Percentiles rank a stretch among this genome's conserved stretches.
phyloP scores from a whole-genome alignment of 2,329 filamentous ascomycete species.

The Sporothrix phasma region DNA sequence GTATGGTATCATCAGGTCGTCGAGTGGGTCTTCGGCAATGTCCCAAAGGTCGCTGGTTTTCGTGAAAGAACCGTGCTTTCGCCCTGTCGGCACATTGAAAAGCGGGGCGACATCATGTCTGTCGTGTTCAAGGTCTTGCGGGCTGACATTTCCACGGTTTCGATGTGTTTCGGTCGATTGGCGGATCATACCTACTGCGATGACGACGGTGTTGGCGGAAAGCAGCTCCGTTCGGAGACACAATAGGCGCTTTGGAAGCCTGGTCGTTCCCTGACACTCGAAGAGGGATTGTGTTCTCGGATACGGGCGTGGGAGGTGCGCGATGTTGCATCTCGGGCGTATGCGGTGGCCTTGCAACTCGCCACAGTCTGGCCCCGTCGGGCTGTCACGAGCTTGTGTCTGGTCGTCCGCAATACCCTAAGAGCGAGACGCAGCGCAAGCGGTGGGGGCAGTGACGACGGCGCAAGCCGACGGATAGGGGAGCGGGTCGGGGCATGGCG shows the following conservation, averaged over 20 bases:
- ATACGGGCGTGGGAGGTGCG: background rate
- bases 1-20: conserved; percentile 18
- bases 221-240: conserved; percentile 22
- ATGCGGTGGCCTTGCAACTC: background rate
- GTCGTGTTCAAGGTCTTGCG: background rate
- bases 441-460: background rate
- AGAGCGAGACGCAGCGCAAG: background rate
- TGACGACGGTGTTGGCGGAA: conserved; percentile 40
- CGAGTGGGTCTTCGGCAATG: conserved; percentile 1
- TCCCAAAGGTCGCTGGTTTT: background rate
- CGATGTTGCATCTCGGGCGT: background rate
- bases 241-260: conserved; percentile 22
- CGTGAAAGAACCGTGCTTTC: too few relatives aligned
- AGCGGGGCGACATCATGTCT: background rate
- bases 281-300: background rate
- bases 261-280: conserved; percentile 18
- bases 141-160: background rate
- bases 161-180: conserved; percentile 12
- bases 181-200: conserved; percentile 34
- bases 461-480: conserved; percentile 18
- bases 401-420: background rate
- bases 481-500: conserved; percentile 23
- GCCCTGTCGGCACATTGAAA: background rate
- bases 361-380: background rate
- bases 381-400: conserved; percentile 8